Evolutionary conservation across 495 filamentous ascomycete genomes (phyloP).

Genomic region (Aspergillus indologenus): DNA sequence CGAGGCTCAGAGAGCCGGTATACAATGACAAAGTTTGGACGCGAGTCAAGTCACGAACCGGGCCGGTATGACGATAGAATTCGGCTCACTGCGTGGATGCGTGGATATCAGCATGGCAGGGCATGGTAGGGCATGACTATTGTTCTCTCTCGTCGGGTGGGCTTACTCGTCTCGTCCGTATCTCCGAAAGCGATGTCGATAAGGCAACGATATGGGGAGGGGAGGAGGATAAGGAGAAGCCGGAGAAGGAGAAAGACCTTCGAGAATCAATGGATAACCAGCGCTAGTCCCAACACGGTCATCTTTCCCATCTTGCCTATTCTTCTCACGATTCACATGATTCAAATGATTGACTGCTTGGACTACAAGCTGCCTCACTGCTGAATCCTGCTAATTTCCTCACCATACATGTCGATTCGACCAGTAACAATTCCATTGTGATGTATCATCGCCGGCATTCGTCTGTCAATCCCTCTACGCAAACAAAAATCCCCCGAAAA

Average conservation of each 20-base stretch:
- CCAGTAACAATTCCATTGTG: not conserved
- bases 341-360: too few species aligned
- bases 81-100: not conserved
- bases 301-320: not conserved
- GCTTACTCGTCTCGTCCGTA: not conserved
- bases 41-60: not conserved
- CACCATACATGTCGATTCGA: not conserved
- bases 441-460: not conserved
- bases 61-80: not conserved
- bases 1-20: not conserved
- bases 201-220: not conserved
- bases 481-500: too few species aligned
- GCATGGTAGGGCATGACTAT: too few species aligned
- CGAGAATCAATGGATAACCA: not conserved
- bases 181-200: not conserved
- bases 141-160: not conserved
- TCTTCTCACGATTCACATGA: too few species aligned
- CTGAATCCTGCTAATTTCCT: too few species aligned
- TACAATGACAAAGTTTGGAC: not conserved
- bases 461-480: not conserved
- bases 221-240: not conserved
- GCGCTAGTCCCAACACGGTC: not conserved
- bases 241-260: not conserved
- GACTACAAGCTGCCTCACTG: too few species aligned
- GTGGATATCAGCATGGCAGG: not conserved